Evolutionary conservation across 2,329 filamentous ascomycete genomes (phyloP).

Genomic region (Colletotrichum sp.): DNA sequence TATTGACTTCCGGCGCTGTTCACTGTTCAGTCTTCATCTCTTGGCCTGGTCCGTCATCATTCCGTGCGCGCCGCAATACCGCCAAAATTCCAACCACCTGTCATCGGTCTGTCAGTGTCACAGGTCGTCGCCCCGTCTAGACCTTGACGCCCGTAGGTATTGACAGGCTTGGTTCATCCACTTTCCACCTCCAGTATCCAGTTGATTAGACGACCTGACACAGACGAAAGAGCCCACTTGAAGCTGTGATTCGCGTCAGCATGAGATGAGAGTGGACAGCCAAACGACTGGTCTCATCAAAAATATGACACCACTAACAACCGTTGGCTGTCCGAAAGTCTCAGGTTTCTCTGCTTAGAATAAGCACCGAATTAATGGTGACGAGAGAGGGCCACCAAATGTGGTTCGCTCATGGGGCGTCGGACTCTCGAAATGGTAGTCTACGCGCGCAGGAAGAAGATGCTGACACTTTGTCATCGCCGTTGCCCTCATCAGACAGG

Average conservation of each 20-base stretch:
- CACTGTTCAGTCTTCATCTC: not conserved
- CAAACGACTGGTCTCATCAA: slow-evolving; percentile 3
- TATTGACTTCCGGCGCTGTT: not conserved
- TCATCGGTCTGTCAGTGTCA: not conserved
- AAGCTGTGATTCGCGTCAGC: not conserved
- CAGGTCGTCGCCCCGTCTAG: not conserved
- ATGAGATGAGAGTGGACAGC: slow-evolving; percentile 1
- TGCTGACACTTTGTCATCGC: slow-evolving; percentile 4
- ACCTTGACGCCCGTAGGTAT: not conserved
- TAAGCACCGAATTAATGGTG: not conserved
- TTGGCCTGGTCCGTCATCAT: not conserved
- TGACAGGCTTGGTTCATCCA: slow-evolving; percentile 1
- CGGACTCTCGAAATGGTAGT: not conserved
- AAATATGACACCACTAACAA: not conserved
- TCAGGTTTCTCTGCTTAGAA: not conserved
- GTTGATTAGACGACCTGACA: not conserved
- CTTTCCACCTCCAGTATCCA: slow-evolving; percentile 5
- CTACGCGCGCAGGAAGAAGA: not conserved
- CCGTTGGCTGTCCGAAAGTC: not conserved
- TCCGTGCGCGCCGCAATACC: not conserved
- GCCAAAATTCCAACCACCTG: not conserved
- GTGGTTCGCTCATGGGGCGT: not conserved
- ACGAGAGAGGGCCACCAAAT: not conserved
- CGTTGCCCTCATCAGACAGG: not conserved
- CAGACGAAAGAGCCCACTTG: not conserved